These are phyloP conservation scores for Vitis hybrid DNA, from an alignment of 177 flowering plant genomes.

Conservation along the genomic window DNA sequence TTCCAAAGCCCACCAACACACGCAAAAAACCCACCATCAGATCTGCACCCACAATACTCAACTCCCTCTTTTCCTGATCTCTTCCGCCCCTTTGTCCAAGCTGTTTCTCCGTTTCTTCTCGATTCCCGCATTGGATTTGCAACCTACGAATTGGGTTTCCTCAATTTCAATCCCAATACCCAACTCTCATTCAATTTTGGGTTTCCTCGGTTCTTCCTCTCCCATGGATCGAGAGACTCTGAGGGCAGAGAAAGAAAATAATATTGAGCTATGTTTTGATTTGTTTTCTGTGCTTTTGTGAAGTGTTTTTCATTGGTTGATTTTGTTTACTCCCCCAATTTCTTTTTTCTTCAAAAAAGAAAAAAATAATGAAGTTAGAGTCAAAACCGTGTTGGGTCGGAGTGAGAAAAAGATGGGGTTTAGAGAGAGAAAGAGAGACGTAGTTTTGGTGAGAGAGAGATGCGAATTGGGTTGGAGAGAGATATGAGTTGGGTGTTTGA, in stretches of 20 bases:
- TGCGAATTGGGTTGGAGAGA: not conserved
- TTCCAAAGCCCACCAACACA: not conserved
- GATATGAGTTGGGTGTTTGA: slow-evolving; percentile 15
- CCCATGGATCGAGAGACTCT: slow-evolving; percentile 16
- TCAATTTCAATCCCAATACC: not conserved
- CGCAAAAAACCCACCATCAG: slow-evolving; percentile 35
- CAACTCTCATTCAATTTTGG: slow-evolving; percentile 5
- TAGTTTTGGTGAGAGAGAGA: slow-evolving; percentile 8
- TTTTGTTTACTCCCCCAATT: too few species aligned
- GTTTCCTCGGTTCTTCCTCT: slow-evolving; percentile 1
- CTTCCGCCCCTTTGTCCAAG: not conserved
- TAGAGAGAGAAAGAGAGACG: slow-evolving; percentile 9
- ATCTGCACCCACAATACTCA: slow-evolving; percentile 15
- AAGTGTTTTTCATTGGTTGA: too few species aligned
- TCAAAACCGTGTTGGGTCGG: not conserved
- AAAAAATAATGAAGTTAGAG: not conserved
- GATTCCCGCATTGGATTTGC: slow-evolving; percentile 30
- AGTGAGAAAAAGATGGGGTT: not conserved
- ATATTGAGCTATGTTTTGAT: too few species aligned
- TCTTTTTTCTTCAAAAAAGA: not conserved
- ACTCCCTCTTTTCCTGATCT: slow-evolving; percentile 10
- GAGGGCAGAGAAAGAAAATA: slow-evolving; percentile 6
- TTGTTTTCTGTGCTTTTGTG: too few species aligned
- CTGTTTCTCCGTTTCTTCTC: slow-evolving; percentile 1
- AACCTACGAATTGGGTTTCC: not conserved